Evolutionary conservation across 345 rosid genomes (phyloP).

Genomic region (Eucalyptus sideroxylon): DNA sequence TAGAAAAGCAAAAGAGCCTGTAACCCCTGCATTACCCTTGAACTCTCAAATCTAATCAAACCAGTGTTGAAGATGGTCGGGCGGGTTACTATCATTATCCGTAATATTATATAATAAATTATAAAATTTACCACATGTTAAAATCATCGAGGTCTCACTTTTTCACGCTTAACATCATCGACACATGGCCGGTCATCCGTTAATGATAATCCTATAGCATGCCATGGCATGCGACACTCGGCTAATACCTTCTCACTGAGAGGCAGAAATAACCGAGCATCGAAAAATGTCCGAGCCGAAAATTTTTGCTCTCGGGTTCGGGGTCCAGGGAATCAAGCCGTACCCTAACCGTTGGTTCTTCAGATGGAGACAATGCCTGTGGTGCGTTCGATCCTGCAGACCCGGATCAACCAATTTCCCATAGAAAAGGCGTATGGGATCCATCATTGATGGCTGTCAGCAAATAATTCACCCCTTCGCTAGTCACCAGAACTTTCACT

Average conservation of each 20-base stretch:
- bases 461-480: not conserved
- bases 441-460: not conserved
- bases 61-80: not conserved
- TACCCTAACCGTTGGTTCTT: not conserved
- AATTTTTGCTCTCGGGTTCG: not conserved
- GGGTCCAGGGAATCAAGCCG: not conserved
- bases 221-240: not conserved
- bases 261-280: not conserved
- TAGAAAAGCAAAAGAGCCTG: not conserved
- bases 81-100: not conserved
- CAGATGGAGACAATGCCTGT: not conserved
- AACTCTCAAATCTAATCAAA: not conserved
- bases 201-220: not conserved
- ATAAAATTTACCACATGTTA: not conserved
- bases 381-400: not conserved
- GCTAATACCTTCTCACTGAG: not conserved
- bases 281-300: not conserved
- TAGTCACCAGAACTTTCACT: not conserved
- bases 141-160: not conserved
- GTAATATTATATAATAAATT: rapidly evolving
- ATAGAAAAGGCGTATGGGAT: not conserved
- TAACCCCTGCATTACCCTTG: not conserved
- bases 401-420: not conserved
- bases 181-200: not conserved
- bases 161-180: rapidly evolving